Evolutionary conservation across 1,284 basidiomycete species (phyloP).

Genomic region (Apiotrichum gamsii): DNA sequence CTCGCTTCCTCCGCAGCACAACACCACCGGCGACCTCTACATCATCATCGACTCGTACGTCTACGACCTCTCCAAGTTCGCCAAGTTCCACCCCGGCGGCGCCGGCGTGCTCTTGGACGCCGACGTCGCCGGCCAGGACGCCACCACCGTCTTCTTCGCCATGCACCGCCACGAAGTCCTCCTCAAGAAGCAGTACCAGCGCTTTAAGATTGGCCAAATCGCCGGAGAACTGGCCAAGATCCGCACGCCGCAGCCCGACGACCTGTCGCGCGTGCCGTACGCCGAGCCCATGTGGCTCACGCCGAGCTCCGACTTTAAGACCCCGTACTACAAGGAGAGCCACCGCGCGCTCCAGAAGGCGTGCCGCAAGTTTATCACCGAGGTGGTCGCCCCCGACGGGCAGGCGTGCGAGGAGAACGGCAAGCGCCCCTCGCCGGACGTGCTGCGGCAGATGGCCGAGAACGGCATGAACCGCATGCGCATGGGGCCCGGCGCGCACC

Average conservation of each 20-base stretch:
- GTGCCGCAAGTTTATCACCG: conserved; percentile 54
- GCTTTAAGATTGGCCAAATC: conserved; percentile 65
- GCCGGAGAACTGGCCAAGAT: conserved; percentile 58
- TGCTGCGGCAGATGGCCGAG: conserved; percentile 49
- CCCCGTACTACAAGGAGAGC: conserved; percentile 72
- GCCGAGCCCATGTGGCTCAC: conserved; percentile 83
- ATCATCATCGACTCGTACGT: conserved; percentile 75
- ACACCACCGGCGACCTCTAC: conserved; percentile 71
- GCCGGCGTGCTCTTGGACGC: conserved; percentile 64
- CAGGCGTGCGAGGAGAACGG: conserved; percentile 70
- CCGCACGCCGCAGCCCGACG: conserved; percentile 55
- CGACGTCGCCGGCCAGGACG: conserved; percentile 70
- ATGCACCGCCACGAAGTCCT: conserved; percentile 76
- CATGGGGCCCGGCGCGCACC: conserved; percentile 69
- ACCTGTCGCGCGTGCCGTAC: conserved; percentile 62
- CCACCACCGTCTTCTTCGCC: conserved; percentile 76
- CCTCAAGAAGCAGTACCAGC: conserved; percentile 62
- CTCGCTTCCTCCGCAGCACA: no score
- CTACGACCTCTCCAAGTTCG: conserved; percentile 73
- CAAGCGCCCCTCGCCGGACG: conserved; percentile 54
- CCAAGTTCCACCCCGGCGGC: conserved; percentile 74
- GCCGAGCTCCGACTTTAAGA: conserved; percentile 62
- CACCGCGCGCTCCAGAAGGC: conserved; percentile 49
- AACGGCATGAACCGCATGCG: conserved; percentile 83
- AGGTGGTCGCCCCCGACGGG: conserved; percentile 51